Conservation (phyloP, 305 asterid genomes). For the Coffea humblotiana region DNA sequence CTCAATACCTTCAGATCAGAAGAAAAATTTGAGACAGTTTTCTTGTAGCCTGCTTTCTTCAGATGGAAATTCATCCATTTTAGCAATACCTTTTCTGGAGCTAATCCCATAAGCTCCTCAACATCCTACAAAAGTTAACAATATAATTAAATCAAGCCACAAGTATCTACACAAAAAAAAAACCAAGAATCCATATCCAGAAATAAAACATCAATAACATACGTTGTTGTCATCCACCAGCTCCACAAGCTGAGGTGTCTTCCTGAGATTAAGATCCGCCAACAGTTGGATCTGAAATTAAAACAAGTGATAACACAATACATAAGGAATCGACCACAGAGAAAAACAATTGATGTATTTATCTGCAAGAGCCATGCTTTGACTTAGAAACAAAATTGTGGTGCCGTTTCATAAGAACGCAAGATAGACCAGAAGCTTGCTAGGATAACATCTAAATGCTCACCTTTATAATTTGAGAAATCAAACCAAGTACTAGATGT, state of each 20-base stretch:
- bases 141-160: not conserved
- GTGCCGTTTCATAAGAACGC: not conserved
- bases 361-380: not conserved
- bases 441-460: conserved; percentile 30
- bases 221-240: conserved; percentile 92
- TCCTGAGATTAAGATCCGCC: conserved; percentile 97
- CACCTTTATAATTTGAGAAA: conserved; percentile 97
- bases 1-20: conserved; percentile 79
- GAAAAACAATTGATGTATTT: not conserved
- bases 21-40: conserved; percentile 80
- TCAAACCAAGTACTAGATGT: conserved; percentile 91
- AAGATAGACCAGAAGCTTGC: not conserved
- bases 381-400: not conserved
- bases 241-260: conserved; percentile 97
- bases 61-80: conserved; percentile 99
- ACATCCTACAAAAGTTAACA: conserved; percentile 69
- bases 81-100: conserved; percentile 88
- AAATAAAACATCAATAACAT: conserved; percentile 11
- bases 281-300: conserved; percentile 82
- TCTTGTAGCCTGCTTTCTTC: conserved; percentile 85
- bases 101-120: conserved; percentile 94
- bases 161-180: not conserved
- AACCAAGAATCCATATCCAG: not conserved
- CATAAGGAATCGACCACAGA: conserved; percentile 25
- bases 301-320: conserved; percentile 24